Percentiles rank a stretch among this genome's conserved stretches.
phyloP scores from a whole-genome alignment of 2,329 filamentous ascomycete genomes.

The Pyrenochaeta sp. region DNA sequence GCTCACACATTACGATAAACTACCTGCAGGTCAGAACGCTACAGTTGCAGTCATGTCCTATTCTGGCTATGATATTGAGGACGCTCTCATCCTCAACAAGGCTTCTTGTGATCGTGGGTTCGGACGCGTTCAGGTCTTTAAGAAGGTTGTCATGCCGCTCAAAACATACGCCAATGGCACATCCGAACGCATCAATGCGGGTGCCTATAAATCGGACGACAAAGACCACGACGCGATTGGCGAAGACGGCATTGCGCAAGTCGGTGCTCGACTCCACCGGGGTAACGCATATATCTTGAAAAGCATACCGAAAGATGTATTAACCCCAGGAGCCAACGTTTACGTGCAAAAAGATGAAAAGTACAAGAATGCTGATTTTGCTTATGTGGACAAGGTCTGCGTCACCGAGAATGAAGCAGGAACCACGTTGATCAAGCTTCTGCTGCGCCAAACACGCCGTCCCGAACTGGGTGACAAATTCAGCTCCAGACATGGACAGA shows the following conservation, averaged over 20 bases:
- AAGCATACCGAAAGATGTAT: conserved; percentile 80
- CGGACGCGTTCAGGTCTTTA: conserved; percentile 96
- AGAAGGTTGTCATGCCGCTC: conserved; percentile 86
- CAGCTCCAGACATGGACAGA: conserved; percentile 96
- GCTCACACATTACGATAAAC: conserved; percentile 94
- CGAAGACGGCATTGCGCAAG: conserved; percentile 85
- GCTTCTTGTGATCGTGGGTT: conserved; percentile 94
- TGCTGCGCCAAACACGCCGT: conserved; percentile 92
- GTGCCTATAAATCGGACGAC: conserved; percentile 56
- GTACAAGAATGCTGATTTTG: conserved; percentile 83
- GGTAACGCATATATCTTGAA: conserved; percentile 94
- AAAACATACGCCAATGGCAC: conserved; percentile 86
- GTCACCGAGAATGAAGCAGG: conserved; percentile 87
- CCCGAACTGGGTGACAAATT: conserved; percentile 99
- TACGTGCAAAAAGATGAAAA: conserved; percentile 72
- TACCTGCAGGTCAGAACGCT: conserved; percentile 95
- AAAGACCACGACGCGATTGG: conserved; percentile 74
- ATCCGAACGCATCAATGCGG: conserved; percentile 62
- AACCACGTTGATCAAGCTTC: conserved; percentile 86
- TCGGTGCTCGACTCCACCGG: conserved; percentile 78
- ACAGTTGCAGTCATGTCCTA: conserved; percentile 99
- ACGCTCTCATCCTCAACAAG: conserved; percentile 96
- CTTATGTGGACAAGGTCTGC: conserved; percentile 96
- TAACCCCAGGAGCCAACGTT: conserved; percentile 71
- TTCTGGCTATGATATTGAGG: conserved; percentile 99